A percentile compares a stretch with the other conserved stretches of the same genome.
Evolutionary conservation across 768 basidiomycete genomes (phyloP).

Genomic region (Suillus ampliporus): DNA sequence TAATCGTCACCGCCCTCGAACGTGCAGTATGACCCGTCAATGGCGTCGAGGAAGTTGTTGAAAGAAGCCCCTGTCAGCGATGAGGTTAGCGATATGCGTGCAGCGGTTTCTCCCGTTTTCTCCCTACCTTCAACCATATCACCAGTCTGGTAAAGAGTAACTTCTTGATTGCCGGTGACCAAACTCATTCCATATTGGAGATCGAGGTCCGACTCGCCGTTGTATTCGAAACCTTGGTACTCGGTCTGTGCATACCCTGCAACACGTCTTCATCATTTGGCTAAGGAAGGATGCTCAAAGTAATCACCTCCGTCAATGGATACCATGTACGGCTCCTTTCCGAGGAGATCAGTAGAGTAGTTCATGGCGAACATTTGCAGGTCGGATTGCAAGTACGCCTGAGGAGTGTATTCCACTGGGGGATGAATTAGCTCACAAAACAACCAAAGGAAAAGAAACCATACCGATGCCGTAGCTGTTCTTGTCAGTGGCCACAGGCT

Average conservation of each 20-base stretch:
- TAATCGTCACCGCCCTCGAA: slow-evolving; percentile 51
- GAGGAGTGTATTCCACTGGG: slow-evolving; percentile 41
- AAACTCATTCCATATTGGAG: slow-evolving; percentile 60
- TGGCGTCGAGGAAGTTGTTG: slow-evolving; percentile 53
- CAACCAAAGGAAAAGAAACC: slow-evolving; percentile 1
- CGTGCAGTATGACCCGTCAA: slow-evolving; percentile 50
- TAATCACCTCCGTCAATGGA: slow-evolving; percentile 43
- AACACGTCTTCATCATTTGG: slow-evolving; percentile 11
- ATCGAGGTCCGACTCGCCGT: slow-evolving; percentile 63
- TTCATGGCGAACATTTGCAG: slow-evolving; percentile 40
- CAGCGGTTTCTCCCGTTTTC: background rate
- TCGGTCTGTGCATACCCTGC: slow-evolving; percentile 34
- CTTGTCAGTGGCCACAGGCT: slow-evolving; percentile 25
- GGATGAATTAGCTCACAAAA: background rate
- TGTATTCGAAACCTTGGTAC: slow-evolving; percentile 47
- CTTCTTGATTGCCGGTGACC: slow-evolving; percentile 43
- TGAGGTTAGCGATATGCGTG: background rate
- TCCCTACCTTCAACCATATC: slow-evolving; percentile 46
- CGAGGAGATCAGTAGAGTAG: slow-evolving; percentile 26
- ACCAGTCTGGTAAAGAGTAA: slow-evolving; percentile 52
- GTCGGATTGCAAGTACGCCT: slow-evolving; percentile 35
- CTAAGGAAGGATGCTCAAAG: background rate
- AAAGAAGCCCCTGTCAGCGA: slow-evolving; percentile 46
- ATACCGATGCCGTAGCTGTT: slow-evolving; percentile 43
- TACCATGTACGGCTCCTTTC: slow-evolving; percentile 33